These are phyloP conservation scores for Agroathelia rolfsii DNA, from an alignment of 1,284 basidiomycete species.

Conservation along the genomic window DNA sequence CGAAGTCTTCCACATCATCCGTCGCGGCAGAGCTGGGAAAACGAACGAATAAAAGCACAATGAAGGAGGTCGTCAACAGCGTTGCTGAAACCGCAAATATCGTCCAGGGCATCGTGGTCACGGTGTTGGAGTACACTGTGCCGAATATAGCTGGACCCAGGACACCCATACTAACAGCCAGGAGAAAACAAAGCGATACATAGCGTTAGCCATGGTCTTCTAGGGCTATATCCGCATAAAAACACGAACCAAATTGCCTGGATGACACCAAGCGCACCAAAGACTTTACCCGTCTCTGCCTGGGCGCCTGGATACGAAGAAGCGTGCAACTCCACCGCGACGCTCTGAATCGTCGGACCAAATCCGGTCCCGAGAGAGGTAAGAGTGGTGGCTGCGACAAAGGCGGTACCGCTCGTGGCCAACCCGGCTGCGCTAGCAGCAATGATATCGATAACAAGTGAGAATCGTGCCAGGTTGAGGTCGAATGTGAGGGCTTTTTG, in stretches of 20 bases:
- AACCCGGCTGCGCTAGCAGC: slow-evolving; percentile 42
- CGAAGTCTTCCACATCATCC: slow-evolving; percentile 7
- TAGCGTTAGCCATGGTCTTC: background rate
- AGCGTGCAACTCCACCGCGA: slow-evolving; percentile 54
- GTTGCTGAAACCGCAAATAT: slow-evolving; percentile 29
- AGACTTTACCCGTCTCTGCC: slow-evolving; percentile 50
- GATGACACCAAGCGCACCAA: slow-evolving; percentile 64
- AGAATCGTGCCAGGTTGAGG: slow-evolving; percentile 47
- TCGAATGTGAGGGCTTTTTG: slow-evolving; percentile 46
- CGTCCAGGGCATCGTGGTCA: slow-evolving; percentile 33
- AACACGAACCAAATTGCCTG: slow-evolving; percentile 46
- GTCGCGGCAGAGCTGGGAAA: slow-evolving; percentile 13
- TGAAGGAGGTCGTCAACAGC: slow-evolving; percentile 21
- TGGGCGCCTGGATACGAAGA: slow-evolving; percentile 28
- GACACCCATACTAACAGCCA: slow-evolving; percentile 26
- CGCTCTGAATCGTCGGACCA: slow-evolving; percentile 52
- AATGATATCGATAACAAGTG: slow-evolving; percentile 47
- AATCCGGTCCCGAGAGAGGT: slow-evolving; percentile 50
- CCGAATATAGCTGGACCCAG: slow-evolving; percentile 43
- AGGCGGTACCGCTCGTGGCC: slow-evolving; percentile 31
- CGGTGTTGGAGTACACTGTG: slow-evolving; percentile 35
- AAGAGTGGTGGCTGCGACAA: slow-evolving; percentile 36
- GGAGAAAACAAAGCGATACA: slow-evolving; percentile 7
- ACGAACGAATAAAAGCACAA: slow-evolving; percentile 25
- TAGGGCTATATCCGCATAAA: slow-evolving; percentile 5